Evolutionary conservation across 805 yeast species (phyloP).

Genomic region (Ogataea haglerorum): DNA sequence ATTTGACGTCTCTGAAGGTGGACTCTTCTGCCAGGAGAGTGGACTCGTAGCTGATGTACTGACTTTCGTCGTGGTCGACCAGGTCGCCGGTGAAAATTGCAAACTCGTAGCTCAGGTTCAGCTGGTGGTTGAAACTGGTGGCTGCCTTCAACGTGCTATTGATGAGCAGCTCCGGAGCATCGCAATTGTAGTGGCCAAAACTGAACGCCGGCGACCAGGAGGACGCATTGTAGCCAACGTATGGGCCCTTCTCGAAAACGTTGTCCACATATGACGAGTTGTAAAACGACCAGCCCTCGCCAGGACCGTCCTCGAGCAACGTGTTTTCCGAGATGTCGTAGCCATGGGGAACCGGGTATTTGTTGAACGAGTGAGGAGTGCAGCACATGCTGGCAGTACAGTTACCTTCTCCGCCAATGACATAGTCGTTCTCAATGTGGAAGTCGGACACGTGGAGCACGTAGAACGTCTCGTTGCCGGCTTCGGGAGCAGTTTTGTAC

Average conservation of each 20-base stretch:
- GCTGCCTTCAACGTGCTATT: slow-evolving; percentile 53
- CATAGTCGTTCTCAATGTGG: slow-evolving; percentile 55
- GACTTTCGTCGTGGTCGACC: slow-evolving; percentile 61
- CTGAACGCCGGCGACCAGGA: slow-evolving; percentile 53
- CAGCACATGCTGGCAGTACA: slow-evolving; percentile 60
- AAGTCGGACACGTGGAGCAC: slow-evolving; percentile 67
- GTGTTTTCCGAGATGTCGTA: slow-evolving; percentile 36
- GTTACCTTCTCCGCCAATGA: slow-evolving; percentile 55
- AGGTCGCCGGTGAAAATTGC: slow-evolving; percentile 71
- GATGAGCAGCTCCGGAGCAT: slow-evolving; percentile 59
- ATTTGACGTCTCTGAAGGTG: slow-evolving; percentile 51
- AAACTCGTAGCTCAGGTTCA: slow-evolving; percentile 46
- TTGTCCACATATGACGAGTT: slow-evolving; percentile 31
- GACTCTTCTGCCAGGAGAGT: slow-evolving; percentile 53
- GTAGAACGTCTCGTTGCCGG: slow-evolving; percentile 42
- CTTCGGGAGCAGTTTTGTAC: slow-evolving; percentile 42
- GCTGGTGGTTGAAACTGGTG: slow-evolving; percentile 31
- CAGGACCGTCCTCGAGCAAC: slow-evolving; percentile 10
- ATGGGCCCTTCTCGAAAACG: slow-evolving; percentile 29
- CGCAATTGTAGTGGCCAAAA: slow-evolving; percentile 63
- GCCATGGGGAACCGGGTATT: slow-evolving; percentile 36
- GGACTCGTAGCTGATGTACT: slow-evolving; percentile 44
- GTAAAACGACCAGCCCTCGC: slow-evolving; percentile 22
- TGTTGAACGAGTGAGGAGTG: slow-evolving; percentile 45
- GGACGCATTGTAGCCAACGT: slow-evolving; percentile 24